Conservation (phyloP, 306 rosid species). For the Vicia faba region DNA sequence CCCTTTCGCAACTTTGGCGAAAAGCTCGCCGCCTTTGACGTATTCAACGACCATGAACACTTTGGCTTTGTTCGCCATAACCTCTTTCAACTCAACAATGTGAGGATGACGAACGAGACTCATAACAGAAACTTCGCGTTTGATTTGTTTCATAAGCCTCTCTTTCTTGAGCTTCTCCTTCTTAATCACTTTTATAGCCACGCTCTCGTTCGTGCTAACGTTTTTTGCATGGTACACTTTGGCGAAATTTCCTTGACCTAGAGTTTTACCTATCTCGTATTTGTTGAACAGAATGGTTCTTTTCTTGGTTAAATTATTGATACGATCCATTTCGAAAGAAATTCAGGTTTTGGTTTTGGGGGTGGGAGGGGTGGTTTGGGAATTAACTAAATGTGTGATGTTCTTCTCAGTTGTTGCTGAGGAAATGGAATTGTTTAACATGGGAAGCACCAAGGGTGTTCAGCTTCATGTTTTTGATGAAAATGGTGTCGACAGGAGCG, state of each 20-base stretch:
- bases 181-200: conserved; percentile 70
- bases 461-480: conserved; percentile 22
- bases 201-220: conserved; percentile 53
- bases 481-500: conserved; percentile 45
- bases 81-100: conserved; percentile 71
- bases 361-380: too few species aligned
- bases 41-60: conserved; percentile 73
- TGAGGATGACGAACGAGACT: conserved; percentile 74
- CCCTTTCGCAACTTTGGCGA: conserved; percentile 56
- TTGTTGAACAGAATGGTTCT: conserved; percentile 61
- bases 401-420: not conserved
- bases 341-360: too few species aligned
- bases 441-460: conserved; percentile 33
- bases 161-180: conserved; percentile 63
- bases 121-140: conserved; percentile 79
- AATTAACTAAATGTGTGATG: too few species aligned
- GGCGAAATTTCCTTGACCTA: conserved; percentile 82
- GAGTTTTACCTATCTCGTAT: conserved; percentile 67
- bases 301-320: not conserved
- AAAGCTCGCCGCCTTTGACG: conserved; percentile 71
- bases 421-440: conserved; percentile 29
- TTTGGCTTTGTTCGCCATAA: conserved; percentile 74
- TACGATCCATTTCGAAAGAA: conserved; percentile 22
- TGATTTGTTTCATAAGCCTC: conserved; percentile 63
- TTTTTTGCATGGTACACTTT: conserved; percentile 66